Evolutionary conservation across 2,329 filamentous ascomycete species (phyloP).

Genomic region (Phaeosphaeriaceae sp.): DNA sequence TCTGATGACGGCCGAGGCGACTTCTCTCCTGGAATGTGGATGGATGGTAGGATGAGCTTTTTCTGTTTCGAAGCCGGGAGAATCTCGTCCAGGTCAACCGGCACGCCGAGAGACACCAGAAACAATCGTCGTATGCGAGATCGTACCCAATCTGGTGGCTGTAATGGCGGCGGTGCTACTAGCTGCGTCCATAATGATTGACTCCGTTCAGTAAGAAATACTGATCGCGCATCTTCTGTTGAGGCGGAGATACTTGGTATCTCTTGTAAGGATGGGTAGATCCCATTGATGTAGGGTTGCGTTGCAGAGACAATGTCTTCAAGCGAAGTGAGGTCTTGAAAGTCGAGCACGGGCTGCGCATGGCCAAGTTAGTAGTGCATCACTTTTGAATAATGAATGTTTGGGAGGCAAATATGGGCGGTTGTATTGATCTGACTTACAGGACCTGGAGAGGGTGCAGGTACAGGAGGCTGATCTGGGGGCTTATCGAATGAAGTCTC

Average conservation of each 20-base stretch:
- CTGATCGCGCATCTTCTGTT: slow-evolving; percentile 35
- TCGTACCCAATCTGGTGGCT: slow-evolving; percentile 97
- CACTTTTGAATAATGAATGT: slow-evolving; percentile 24
- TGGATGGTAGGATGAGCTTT: slow-evolving; percentile 90
- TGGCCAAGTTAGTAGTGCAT: slow-evolving; percentile 38
- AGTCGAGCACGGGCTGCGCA: slow-evolving; percentile 70
- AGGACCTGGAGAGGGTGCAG: slow-evolving; percentile 53
- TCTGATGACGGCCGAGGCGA: slow-evolving; percentile 48
- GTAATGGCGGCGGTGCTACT: slow-evolving; percentile 89
- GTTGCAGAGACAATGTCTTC: slow-evolving; percentile 67
- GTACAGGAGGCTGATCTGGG: slow-evolving; percentile 47
- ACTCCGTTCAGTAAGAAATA: slow-evolving; percentile 79
- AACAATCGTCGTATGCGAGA: slow-evolving; percentile 94
- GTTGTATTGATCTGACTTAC: slow-evolving; percentile 55
- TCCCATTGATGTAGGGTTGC: slow-evolving; percentile 68
- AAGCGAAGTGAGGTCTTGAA: slow-evolving; percentile 64
- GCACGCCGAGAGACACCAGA: slow-evolving; percentile 92
- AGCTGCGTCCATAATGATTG: slow-evolving; percentile 96
- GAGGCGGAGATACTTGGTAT: slow-evolving; percentile 53
- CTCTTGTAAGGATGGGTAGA: slow-evolving; percentile 59
- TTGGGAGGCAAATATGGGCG: slow-evolving; percentile 44
- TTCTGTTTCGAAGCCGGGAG: slow-evolving; percentile 97
- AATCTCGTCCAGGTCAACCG: slow-evolving; percentile 96
- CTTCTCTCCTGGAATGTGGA: slow-evolving; percentile 54
- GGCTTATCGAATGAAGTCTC: slow-evolving; percentile 49